Conservation (phyloP, 73 alveolate species). For the Symbiodinium pilosum region DNA sequence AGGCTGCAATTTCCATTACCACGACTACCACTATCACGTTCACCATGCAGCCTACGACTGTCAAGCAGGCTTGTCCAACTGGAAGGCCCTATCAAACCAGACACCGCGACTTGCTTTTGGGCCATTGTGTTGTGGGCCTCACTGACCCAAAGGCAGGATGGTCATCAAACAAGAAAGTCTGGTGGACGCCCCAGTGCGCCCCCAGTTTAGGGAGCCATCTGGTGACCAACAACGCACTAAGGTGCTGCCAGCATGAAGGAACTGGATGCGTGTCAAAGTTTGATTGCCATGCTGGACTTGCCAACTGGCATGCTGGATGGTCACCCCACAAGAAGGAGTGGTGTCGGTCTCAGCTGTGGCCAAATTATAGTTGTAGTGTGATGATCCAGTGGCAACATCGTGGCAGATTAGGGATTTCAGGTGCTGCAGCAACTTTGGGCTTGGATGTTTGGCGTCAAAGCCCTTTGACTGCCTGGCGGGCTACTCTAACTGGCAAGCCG, state of each 20-base stretch:
- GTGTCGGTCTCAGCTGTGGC: background rate
- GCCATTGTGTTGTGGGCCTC: too few relatives aligned
- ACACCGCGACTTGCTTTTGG: background rate
- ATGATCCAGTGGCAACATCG: too few relatives aligned
- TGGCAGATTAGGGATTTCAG: background rate
- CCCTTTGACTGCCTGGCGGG: conserved; percentile 37
- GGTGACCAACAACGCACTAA: background rate
- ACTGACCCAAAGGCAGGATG: background rate
- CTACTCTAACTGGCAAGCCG: background rate
- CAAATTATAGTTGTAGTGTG: background rate
- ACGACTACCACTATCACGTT: background rate
- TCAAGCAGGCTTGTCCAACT: conserved; percentile 20
- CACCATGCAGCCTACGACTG: background rate
- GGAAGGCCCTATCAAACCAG: background rate
- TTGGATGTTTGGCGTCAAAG: background rate
- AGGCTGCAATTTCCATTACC: background rate
- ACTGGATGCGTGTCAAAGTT: background rate
- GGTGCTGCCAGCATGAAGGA: conserved; percentile 50
- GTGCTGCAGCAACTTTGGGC: conserved; percentile 19
- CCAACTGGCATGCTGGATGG: conserved; percentile 16
- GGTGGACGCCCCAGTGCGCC: background rate
- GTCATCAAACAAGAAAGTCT: conserved; percentile 9
- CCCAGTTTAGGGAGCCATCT: background rate
- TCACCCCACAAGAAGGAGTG: conserved; percentile 8
- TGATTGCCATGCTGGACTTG: conserved; percentile 29